Base-by-base conservation (phyloP, 805 yeast genomes). In the Starmerella riodocensis region DNA sequence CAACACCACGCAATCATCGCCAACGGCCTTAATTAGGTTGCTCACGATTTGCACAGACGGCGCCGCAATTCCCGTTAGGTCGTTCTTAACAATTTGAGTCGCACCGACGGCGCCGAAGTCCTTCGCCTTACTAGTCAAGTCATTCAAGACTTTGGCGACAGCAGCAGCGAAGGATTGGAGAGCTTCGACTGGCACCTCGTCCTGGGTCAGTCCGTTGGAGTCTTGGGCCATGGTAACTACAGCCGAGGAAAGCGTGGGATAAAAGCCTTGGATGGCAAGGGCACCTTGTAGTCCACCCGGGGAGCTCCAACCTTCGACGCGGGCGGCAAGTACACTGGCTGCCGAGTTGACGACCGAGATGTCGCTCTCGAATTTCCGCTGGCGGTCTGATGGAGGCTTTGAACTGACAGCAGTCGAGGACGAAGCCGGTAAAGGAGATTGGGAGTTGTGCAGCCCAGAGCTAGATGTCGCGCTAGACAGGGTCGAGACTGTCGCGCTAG, bases 271-370 rank as follows among this genome's bases (percentile, higher is more conserved):
- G 41, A 55, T 54, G 29, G 40, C 46, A 14, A 53, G 51, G 18
- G 59, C 59, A 30, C 53, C 58, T 7, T 17, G n/a, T 16, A 54
- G 40, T 28, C 59, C 58, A 14, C 37, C 42, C 18, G 37, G 45
- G 9, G 42, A 29, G 36, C 20, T n/a, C 46, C 45, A 48, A 37
- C 26, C 29, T 23, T 7, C 3, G 24, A 51, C 50, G 9, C 22
- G 29, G 37, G 39, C 17, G 17, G 36, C 32, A 23, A 50, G 42
- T 23, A 29, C 32, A 24, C 37, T 12, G 28, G 50, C 51, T n/a
- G 42, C 41, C 17, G 47, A 22, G 37, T 33, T 32, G 39, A 37
- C 45, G 29, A 32, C 34, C 34, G 42, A 16, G 32, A 45, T 40
- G 35, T 40, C 48, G 31, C 43, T 24, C 26, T 24, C 26, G 26